Percentiles rank a stretch among this genome's conserved stretches.
These are phyloP conservation scores for Cyamopsis tetragonoloba DNA, from an alignment of 306 rosid species.

Conservation along the genomic window DNA sequence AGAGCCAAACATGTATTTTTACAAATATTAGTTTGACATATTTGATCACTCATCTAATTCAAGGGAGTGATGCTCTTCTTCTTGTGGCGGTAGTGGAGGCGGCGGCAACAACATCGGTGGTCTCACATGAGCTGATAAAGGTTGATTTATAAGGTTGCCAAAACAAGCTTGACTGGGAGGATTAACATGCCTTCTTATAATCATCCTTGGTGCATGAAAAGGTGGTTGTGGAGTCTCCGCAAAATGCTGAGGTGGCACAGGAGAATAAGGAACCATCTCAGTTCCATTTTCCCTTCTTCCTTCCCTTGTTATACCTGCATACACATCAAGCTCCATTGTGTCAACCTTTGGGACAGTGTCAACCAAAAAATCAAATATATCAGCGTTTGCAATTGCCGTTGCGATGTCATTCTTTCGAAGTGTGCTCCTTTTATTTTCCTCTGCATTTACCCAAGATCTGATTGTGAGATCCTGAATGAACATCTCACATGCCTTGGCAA, in stretches of 20 bases:
- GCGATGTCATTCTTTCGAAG: slow-evolving; percentile 59
- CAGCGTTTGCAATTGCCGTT: slow-evolving; percentile 51
- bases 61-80: too few relatives aligned
- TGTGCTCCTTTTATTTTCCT: slow-evolving; percentile 49
- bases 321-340: slow-evolving; percentile 35
- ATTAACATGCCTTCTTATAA: slow-evolving; percentile 43
- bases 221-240: slow-evolving; percentile 28
- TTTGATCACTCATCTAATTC: too few relatives aligned
- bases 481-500: slow-evolving; percentile 76
- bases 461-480: slow-evolving; percentile 59
- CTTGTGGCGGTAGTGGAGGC: too few relatives aligned
- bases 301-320: too few relatives aligned
- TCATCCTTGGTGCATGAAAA: slow-evolving; percentile 38
- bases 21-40: too few relatives aligned
- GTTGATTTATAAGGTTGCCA: too few relatives aligned
- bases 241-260: neutral
- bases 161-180: too few relatives aligned
- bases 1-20: too few relatives aligned
- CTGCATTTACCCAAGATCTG: slow-evolving; percentile 54
- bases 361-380: slow-evolving; percentile 55
- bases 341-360: slow-evolving; percentile 55
- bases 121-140: too few relatives aligned
- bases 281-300: too few relatives aligned
- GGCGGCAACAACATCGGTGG: too few relatives aligned
- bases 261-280: neutral